Evolutionary conservation across 257 asterid species (phyloP).

Genomic region (Handroanthus guayacan): DNA sequence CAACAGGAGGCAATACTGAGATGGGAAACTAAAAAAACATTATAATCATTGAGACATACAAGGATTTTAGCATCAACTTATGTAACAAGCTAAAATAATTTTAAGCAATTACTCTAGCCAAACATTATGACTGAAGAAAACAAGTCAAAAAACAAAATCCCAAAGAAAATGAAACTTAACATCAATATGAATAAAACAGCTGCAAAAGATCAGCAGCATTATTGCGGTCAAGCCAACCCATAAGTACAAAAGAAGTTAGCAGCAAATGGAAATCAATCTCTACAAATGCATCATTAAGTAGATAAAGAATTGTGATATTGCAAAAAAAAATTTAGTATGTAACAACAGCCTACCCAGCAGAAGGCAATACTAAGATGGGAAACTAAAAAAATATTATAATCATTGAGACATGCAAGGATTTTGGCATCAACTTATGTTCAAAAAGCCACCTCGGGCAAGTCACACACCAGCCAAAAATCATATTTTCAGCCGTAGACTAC

Average conservation of each 20-base stretch:
- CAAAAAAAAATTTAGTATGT: conserved; percentile 26
- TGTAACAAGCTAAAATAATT: too few relatives aligned
- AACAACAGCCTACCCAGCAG: background rate
- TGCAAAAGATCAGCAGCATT: background rate
- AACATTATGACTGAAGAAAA: background rate
- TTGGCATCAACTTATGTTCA: conserved; percentile 44
- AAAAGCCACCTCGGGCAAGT: conserved; percentile 87
- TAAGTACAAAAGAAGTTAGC: too few relatives aligned
- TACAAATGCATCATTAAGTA: conserved; percentile 13
- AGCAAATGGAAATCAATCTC: conserved; percentile 16
- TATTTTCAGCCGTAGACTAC: conserved; percentile 65
- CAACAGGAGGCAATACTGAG: conserved; percentile 8
- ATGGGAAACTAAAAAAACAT: conserved; percentile 11
- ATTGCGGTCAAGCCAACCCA: background rate
- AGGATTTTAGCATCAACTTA: too few relatives aligned
- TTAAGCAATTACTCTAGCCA: too few relatives aligned
- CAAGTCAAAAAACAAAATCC: background rate
- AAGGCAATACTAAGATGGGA: conserved; percentile 12
- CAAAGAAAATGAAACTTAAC: background rate
- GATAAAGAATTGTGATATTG: conserved; percentile 31
- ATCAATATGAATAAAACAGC: background rate
- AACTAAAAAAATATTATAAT: conserved; percentile 24
- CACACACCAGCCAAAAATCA: conserved; percentile 51
- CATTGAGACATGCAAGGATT: conserved; percentile 45
- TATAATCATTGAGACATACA: too few relatives aligned